Evolutionary conservation across 2,329 filamentous ascomycete genomes (phyloP), one percentile per base, ranked within the genome.

Genomic region (Penicillium frequentans): DNA sequence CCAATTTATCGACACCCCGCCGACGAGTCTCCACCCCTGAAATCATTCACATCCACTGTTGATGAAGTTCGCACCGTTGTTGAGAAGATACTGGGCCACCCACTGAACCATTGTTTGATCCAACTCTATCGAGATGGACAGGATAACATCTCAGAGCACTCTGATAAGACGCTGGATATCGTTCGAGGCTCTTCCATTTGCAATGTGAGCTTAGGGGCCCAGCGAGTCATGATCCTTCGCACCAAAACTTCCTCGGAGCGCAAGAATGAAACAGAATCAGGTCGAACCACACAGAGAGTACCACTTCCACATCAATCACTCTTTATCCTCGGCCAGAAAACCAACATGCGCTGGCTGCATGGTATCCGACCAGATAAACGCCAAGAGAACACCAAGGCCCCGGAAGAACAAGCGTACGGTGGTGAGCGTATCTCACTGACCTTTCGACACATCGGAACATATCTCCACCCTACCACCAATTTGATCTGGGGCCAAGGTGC

Each of bases 121-220:
- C 95, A 99, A 70, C 84, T 92, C 56, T 99, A 99, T 70, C 90
- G 95, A n/a, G 83, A 84, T 64, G 91, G 93, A 3, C 86, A 85
- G 48, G 95, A 99, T 75, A 91, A 91, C 71, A 99, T 99, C 60
- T 95, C 91, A 0, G 95, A 99, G 71, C 95, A 99, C 70, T 96
- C 91, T 39, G 95, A 99, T 73, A 99, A 99, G 77, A 96, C 93
- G 0, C 80, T 99, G 24, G 95, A 99, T 71, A 95, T 99, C 55
- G 87, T 86, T 13, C 85, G 84, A 26, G 86, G 82, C 5, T 95
- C 90, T 24, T 93, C 83, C 58, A 96, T 99, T 64, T 91, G 93
- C 63, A 99, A 98, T 69, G 86, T 96, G 49, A 96, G 91, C 63
- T 83, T 98, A n/a, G 95, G 95, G 1, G 93, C 93, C 0, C 88